Base-by-base conservation (phyloP, 2,329 filamentous ascomycete genomes). In the Teratosphaeria pseudoeucalypti region DNA sequence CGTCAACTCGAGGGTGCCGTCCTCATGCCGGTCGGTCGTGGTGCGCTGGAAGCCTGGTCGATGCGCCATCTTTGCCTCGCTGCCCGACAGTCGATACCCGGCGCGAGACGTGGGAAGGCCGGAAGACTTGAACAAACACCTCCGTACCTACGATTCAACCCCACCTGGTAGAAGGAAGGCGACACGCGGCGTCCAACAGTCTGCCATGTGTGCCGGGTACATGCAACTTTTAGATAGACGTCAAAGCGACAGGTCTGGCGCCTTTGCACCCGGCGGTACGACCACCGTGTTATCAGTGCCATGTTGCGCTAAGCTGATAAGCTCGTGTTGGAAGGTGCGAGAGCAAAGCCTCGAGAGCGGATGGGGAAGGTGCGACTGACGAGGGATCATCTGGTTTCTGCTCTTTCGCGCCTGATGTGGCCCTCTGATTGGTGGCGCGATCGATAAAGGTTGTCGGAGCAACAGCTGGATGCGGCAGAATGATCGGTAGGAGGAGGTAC, bases 11-110 rank as follows among this genome's bases (percentile, higher is more conserved):
- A 55, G 53, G 26, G n/a, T n/a, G 26, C 27, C 23, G 19, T 58
- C 34, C 29, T 43, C 49, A 11, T 54, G 34, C 19, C 52, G 29
- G 27, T 64, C 61, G 11, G 62, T 64, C 9, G 55, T 58, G 14
- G 34, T 54, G 29, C 62, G 54, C 12, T 27, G 32, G 39, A 62
- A 64, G 23, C 34, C 58, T 53, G 62, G 62, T 47, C 62, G 54
- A 14, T 64, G 53, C n/a, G 57, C 34, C 23, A 54, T 58, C 54
- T 57, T 60, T 12, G 43, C 7, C 2, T 2, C 16, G 19, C 43
- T 49, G 43, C 43, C 37, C 16, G 23, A 23, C 23, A 49, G 6
- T n/a, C 16, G 19, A n/a, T 26, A 10, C 11, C 43, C 9, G 2
- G 43, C 19, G 43, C n/a, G 16, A 10, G 16, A 49, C 3, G 43